A percentile compares a stretch with the other conserved stretches of the same genome.
Conservation (phyloP, 495 filamentous ascomycete species). For the Xylaria curta region DNA sequence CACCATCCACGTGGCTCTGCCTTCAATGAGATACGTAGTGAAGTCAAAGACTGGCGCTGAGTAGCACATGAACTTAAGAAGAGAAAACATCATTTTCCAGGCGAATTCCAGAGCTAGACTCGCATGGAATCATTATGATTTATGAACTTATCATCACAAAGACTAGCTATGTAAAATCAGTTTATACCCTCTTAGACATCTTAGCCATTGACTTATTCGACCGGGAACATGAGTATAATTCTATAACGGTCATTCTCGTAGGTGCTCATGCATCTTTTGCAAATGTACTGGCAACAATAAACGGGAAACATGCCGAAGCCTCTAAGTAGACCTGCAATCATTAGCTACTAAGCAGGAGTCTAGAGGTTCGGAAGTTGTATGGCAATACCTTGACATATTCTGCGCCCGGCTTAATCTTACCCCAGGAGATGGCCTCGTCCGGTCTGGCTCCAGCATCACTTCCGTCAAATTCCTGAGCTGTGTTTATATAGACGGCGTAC, state of each 20-base stretch:
- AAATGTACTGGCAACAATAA: slow-evolving; percentile 95
- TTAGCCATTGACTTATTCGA: not conserved
- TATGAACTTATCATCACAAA: not conserved
- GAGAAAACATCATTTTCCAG: not conserved
- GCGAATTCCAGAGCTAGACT: not conserved
- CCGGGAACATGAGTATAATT: not conserved
- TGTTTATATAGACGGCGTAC: slow-evolving; percentile 95
- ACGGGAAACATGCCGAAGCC: slow-evolving; percentile 88
- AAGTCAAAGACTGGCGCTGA: not conserved
- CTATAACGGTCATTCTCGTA: not conserved
- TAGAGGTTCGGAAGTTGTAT: not conserved
- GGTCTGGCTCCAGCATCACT: slow-evolving; percentile 95
- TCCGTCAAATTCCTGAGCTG: slow-evolving; percentile 94
- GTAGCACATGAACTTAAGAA: not conserved
- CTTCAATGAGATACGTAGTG: not conserved
- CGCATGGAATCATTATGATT: not conserved
- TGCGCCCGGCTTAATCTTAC: slow-evolving; percentile 89
- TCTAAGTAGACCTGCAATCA: slow-evolving; percentile 77
- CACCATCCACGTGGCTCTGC: not conserved
- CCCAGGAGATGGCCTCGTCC: slow-evolving; percentile 97
- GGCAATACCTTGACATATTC: slow-evolving; percentile 79
- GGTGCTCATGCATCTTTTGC: slow-evolving; percentile 59
- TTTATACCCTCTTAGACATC: not conserved
- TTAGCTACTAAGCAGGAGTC: slow-evolving; percentile 29
- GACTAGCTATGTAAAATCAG: not conserved